A percentile compares a stretch with the other conserved stretches of the same genome.
phyloP scores from a whole-genome alignment of 768 basidiomycete genomes.

The Kwoniella heveanensis region DNA sequence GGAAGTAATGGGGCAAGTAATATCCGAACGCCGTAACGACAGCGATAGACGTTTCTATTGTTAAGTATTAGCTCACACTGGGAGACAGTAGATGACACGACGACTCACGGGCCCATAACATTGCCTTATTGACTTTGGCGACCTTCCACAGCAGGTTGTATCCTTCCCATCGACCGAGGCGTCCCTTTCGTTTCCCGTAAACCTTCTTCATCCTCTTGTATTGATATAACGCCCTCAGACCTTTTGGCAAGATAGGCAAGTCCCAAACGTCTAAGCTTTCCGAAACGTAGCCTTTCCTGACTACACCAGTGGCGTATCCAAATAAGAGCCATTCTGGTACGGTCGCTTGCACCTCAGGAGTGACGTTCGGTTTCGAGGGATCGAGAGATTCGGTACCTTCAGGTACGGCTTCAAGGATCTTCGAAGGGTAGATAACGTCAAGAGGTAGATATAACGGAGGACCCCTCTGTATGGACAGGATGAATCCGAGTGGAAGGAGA shows the following conservation, averaged over 20 bases:
- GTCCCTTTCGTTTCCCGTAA: conserved; percentile 46
- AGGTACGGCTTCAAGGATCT: conserved; percentile 40
- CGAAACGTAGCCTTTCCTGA: conserved; percentile 76
- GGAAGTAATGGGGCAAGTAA: conserved; percentile 63
- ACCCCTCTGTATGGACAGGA: conserved; percentile 65
- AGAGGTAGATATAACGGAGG: conserved; percentile 74
- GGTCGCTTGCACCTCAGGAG: conserved; percentile 59
- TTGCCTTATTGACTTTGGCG: conserved; percentile 41
- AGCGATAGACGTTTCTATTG: conserved; percentile 46
- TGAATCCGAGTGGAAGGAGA: conserved; percentile 58
- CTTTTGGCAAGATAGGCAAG: conserved; percentile 74
- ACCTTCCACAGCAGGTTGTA: conserved; percentile 53
- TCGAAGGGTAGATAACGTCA: conserved; percentile 69
- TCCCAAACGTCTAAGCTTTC: conserved; percentile 82
- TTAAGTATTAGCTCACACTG: not conserved
- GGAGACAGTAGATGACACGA: not conserved
- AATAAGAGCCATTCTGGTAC: conserved; percentile 68
- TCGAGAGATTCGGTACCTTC: conserved; percentile 33
- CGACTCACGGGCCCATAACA: conserved; percentile 48
- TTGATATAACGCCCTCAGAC: conserved; percentile 59
- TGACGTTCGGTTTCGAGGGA: conserved; percentile 72
- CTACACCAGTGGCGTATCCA: conserved; percentile 81
- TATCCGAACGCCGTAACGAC: conserved; percentile 49
- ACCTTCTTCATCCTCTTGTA: conserved; percentile 40
- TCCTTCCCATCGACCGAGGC: conserved; percentile 37